These are phyloP conservation scores for Tetrahymena borealis DNA, from an alignment of 73 alveolate species.

Conservation along the genomic window DNA sequence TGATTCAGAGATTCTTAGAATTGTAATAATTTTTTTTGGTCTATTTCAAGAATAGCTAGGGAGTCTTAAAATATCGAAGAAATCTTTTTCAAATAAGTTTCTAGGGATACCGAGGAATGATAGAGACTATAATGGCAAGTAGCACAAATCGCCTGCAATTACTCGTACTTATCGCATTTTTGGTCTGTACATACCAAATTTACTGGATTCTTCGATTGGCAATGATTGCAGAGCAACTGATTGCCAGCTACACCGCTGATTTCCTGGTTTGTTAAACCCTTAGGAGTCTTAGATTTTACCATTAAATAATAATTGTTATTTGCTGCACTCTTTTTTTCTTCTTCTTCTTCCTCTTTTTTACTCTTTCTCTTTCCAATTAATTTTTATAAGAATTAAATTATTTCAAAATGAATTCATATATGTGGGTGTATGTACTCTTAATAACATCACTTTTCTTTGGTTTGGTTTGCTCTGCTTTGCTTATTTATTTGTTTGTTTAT, in stretches of 20 bases:
- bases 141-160: neutral
- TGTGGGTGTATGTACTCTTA: neutral
- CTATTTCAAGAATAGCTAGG: conserved; percentile 1
- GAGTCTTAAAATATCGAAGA: neutral
- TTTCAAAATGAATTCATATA: neutral
- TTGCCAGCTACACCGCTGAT: neutral
- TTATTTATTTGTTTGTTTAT: no score
- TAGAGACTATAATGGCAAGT: neutral
- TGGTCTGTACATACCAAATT: neutral
- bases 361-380: neutral
- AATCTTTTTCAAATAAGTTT: neutral
- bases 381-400: neutral
- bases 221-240: neutral
- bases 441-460: no score
- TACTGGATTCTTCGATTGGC: neutral
- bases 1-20: neutral
- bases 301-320: neutral
- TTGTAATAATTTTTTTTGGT: neutral
- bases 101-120: conserved; percentile 5
- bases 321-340: neutral
- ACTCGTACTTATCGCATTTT: neutral
- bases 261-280: neutral
- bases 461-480: no score
- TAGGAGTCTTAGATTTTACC: neutral
- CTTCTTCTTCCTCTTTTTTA: neutral